Evolutionary conservation across 2,329 filamentous ascomycete genomes (phyloP).

Genomic region (Neocucurbitaria cava): DNA sequence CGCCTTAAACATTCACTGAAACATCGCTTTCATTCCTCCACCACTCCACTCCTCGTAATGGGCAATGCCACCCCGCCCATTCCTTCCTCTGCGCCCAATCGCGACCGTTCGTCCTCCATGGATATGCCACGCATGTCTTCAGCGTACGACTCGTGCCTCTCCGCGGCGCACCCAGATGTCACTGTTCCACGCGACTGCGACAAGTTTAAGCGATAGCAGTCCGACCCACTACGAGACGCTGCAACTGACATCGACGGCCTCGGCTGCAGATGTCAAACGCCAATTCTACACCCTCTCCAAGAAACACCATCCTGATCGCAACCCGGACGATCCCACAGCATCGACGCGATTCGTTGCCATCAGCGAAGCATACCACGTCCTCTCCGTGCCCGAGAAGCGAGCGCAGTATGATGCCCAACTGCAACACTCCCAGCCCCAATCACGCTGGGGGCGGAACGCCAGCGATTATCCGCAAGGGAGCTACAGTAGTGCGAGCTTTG

Average conservation of each 20-base stretch:
- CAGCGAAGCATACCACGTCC: slow-evolving; percentile 80
- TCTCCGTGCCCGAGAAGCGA: slow-evolving; percentile 76
- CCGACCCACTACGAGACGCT: slow-evolving; percentile 84
- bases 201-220: slow-evolving; percentile 45
- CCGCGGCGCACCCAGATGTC: slow-evolving; percentile 13
- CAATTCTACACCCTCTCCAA: slow-evolving; percentile 93
- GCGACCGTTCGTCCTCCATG: slow-evolving; percentile 13
- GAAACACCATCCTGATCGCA: slow-evolving; percentile 88
- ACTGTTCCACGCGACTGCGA: slow-evolving; percentile 56
- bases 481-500: slow-evolving; percentile 63
- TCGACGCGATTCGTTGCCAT: slow-evolving; percentile 80
- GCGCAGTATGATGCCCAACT: slow-evolving; percentile 80
- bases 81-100: slow-evolving; percentile 19
- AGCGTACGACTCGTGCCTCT: slow-evolving; percentile 13
- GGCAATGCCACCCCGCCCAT: slow-evolving; percentile 38
- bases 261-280: slow-evolving; percentile 84
- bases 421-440: slow-evolving; percentile 45
- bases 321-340: slow-evolving; percentile 76
- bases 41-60: slow-evolving; percentile 18
- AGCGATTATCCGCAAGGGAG: slow-evolving; percentile 61
- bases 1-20: slow-evolving; percentile 14
- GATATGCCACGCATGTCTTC: slow-evolving; percentile 27
- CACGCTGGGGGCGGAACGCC: slow-evolving; percentile 26
- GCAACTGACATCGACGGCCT: slow-evolving; percentile 72
- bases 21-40: neutral